Evolutionary conservation across 306 rosid genomes (phyloP).

Genomic region (Inga laurina): DNA sequence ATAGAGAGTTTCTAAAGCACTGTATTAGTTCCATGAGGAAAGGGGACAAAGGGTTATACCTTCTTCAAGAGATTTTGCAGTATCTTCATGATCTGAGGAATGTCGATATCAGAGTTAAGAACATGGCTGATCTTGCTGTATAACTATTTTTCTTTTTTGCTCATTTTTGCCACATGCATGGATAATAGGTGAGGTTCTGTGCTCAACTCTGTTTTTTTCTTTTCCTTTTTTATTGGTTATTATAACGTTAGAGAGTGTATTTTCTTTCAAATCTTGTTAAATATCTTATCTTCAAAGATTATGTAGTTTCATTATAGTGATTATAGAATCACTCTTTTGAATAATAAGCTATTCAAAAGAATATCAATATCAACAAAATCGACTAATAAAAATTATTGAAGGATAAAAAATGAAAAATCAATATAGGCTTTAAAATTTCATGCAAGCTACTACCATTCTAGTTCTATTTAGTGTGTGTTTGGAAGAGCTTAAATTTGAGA

Average conservation of each 20-base stretch:
- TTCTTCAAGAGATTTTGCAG: slow-evolving; percentile 66
- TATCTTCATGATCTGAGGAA: slow-evolving; percentile 90
- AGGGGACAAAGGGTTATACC: slow-evolving; percentile 78
- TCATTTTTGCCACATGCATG: slow-evolving; percentile 18
- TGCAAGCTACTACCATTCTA: no score
- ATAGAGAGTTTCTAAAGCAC: slow-evolving; percentile 89
- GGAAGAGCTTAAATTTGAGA: no score
- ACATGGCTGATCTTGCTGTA: slow-evolving; percentile 47
- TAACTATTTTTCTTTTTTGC: slow-evolving; percentile 29
- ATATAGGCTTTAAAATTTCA: no score
- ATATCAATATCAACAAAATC: no score
- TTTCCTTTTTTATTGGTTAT: not conserved
- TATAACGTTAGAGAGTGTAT: no score
- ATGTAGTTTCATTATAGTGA: not conserved
- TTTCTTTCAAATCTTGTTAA: not conserved
- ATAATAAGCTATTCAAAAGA: no score
- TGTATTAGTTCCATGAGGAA: slow-evolving; percentile 83
- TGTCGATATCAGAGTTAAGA: slow-evolving; percentile 67
- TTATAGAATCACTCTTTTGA: not conserved
- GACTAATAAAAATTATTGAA: not conserved
- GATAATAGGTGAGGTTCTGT: slow-evolving; percentile 44
- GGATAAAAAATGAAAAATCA: no score
- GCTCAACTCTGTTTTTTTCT: not conserved
- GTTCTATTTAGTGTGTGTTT: no score
- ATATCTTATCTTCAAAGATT: not conserved